Evolutionary conservation across 768 basidiomycete genomes (phyloP), one percentile per base, ranked within the genome.

Genomic region (Pluteus cervinus): DNA sequence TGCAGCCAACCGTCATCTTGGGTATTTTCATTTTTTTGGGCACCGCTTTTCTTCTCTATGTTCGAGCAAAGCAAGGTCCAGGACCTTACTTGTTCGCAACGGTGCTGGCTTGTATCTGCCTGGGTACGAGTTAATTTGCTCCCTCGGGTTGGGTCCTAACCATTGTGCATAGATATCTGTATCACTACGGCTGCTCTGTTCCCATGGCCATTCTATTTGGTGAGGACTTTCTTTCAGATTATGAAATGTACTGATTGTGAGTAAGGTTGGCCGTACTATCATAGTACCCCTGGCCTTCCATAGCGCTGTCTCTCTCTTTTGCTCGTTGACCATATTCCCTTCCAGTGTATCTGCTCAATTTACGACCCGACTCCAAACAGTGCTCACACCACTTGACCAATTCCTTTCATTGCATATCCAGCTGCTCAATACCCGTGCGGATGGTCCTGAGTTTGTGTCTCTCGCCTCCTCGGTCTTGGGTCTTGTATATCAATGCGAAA

Each of bases 21-120:
- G 75, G 63, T 2, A 57, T 78, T 18, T 87, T 83, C 46, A 58
- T 88, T 6, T 82, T 81, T 50, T 17, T 79, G 3, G 82, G 81
- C 4, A 73, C 65, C 39, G 59, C 61, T 0, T 58, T 75, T 41
- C 68, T 85, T 39, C 48, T 82, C 14, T 86, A 71, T 51, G 48
- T 84, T 36, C 79, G 69, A 49, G 76, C 76, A 1, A 62, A 73
- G 16, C 50, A 70, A 44, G 76, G 81, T 2, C 80, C 81, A 0
- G 78, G 82, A 1, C 82, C 81, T 0, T 79, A 77, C 48, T 52
- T 72, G 1, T 65, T 78, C 38, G 69, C 79, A 0, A 61, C 56
- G 15, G 53, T 83, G 7, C 68, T 86, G 20, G 73, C 64, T 7
- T 83, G 79, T 52, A 70, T 86, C 24, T 68, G 69, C 46, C 37